Evolutionary conservation across 805 yeast species (phyloP), one percentile per base, ranked within the genome.

Genomic region (Candida namnaoensis): DNA sequence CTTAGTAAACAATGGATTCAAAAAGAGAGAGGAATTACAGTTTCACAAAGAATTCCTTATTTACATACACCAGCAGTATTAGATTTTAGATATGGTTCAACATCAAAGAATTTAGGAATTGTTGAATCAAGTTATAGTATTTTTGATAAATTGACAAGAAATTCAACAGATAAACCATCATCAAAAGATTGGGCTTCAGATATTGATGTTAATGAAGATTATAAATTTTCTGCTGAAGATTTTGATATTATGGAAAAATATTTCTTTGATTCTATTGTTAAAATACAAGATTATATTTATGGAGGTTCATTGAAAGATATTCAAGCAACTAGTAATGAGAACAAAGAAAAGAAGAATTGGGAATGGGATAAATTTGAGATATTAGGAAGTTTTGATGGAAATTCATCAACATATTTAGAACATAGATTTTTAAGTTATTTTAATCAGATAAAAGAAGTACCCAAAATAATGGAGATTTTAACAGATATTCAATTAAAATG

Each of bases 31-130:
- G 52, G 61, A 6, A 41, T 53, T 11, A 43, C 47, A 26, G 12
- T 48, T 1, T 43, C 56, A 2, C 42, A 76, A 51, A 64, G 73
- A 37, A 68, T 81, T 8, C 90, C 90, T 0, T 77, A 74, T 45
- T 49, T 81, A 33, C 66, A 70, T 30, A 73, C 88, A 0, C 74
- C 83, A 0, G 46, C 49, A 3, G 40, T 59, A 5, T 46, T 74
- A 23, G 69, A 68, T 47, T 47, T 64, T 7, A 41, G 58, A 11
- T 53, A 54, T 30, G 60, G 58, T 6, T 49, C 61, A 5, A 54
- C 65, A 2, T 62, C 62, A 34, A 54, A 58, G 47, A 35, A 40
- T 24, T 46, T 50, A 19, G 54, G 51, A 2, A 23, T 46, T 8
- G 41, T 39, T 8, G 35, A 37, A 14, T 35, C 35, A 4, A 37